Base-by-base conservation (phyloP, 495 filamentous ascomycete species). In the Xylaria flabelliformis region DNA sequence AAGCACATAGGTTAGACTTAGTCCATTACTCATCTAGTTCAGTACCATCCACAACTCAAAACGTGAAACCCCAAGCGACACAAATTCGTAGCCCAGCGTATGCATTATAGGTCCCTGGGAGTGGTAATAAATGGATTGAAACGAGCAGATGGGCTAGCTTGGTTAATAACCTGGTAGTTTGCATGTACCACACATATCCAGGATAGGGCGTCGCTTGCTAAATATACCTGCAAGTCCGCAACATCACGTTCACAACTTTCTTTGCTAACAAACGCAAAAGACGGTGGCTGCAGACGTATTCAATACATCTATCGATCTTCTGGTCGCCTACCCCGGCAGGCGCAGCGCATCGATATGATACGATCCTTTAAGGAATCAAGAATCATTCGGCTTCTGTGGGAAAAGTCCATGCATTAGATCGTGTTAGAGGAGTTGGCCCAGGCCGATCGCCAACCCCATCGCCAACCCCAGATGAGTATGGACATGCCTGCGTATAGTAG, bases 401-500 rank as follows among this genome's bases (percentile, higher is more conserved):
- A 69, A 69, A 69, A 69, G 67, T 48, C 67, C 67, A 69, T 69
- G 67, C 67, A 69, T 69, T 69, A 69, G 67, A 55, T 62, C 67
- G 29, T 17, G 13, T 48, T 24, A 61, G 24, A 69, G 41, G 67
- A 62, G 17, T 24, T 46, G 26, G 56, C 41, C 56, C 3, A 21
- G 55, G 65, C 34, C 66, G 51, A 69, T 69, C 51, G 34, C 41
- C 1, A 36, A 26, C 67, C 29, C 36, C 36, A 39, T 29, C 4
- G 36, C 36, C 50, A 36, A 56, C 65, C 65, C 64, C 65, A 50
- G 34, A 69, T 69, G 34, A 29, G n/a, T 58, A 69, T 59, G 21
- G 39, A n/a, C 48, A 68, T 61, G 24, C 36, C 67, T 44, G 12
- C 26, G 50, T 44, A 55, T 36, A 64, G 62, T 64, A 64, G n/a